Base-by-base conservation (phyloP, 805 yeast species). In the Candida boleticola region DNA sequence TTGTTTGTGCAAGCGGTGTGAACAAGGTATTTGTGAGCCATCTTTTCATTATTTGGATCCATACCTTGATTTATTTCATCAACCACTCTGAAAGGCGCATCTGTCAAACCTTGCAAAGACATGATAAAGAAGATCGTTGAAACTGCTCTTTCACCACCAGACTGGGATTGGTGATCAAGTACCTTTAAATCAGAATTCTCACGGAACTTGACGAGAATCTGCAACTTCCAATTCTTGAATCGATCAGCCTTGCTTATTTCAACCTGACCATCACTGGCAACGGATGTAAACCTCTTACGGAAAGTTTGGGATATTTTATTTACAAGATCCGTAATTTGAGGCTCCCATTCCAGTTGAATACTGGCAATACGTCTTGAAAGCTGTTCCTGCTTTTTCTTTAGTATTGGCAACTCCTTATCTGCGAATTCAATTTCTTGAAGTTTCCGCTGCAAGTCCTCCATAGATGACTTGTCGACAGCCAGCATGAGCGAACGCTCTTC, bases 11-110 rank as follows among this genome's bases (percentile, higher is more conserved):
- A 87, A 0, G 97, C 92, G 36, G 85, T 82, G 42, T 85, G 81
- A 1, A 92, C 96, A 74, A 93, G 82, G 47, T 87, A 79, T 47
- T 79, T 77, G 58, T 92, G 97, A 2, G 93, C 90, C 66, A 79
- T 73, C 47, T 90, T 78, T 62, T 93, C 99, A 57, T 93, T 93
- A 46, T 79, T 79, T 10, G 95, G 85, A 65, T 93, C 99, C 98
- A 93, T 90, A 51, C 99, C 99, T 66, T 93, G 99, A 60, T 93
- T 93, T 48, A 93, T 95, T 69, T 93, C 99, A 64, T 93, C 99
- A 5, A 93, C 97, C 2, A 92, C 90, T 57, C 98, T 73, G 56
- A 93, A 89, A 7, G 99, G 98, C 0, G 97, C 88, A 22, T 77
- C 76, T 0, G 97, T 83, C 43, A 85, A 73, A 9, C 89, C 92